Evolutionary conservation across 768 basidiomycete species (phyloP).

Genomic region (Lyophyllum atratum): DNA sequence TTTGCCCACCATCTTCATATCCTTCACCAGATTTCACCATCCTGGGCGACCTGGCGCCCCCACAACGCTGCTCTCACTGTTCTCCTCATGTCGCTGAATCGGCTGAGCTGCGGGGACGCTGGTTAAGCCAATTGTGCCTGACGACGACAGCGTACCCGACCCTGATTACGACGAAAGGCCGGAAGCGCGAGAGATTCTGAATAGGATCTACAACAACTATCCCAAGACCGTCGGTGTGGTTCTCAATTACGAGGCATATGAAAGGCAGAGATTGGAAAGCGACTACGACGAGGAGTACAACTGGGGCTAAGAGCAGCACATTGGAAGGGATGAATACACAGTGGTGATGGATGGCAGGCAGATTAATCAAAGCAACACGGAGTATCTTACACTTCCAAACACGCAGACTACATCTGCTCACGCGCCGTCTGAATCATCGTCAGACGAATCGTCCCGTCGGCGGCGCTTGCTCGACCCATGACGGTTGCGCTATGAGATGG

Average conservation of each 20-base stretch:
- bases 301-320: slow-evolving; percentile 14
- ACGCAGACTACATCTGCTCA: slow-evolving; percentile 8
- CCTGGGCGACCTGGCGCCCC: slow-evolving; percentile 69
- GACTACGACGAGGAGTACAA: slow-evolving; percentile 34
- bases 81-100: slow-evolving; percentile 46
- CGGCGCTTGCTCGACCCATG: slow-evolving; percentile 73
- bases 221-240: slow-evolving; percentile 44
- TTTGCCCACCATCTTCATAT: slow-evolving; percentile 60
- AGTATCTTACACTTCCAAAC: background rate
- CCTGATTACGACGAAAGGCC: slow-evolving; percentile 21
- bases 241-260: slow-evolving; percentile 32
- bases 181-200: slow-evolving; percentile 42
- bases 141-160: slow-evolving; percentile 25
- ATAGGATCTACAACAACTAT: slow-evolving; percentile 48
- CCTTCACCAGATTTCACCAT: slow-evolving; percentile 63
- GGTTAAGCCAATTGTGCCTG: slow-evolving; percentile 40
- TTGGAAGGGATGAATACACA: background rate
- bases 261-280: slow-evolving; percentile 28
- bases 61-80: slow-evolving; percentile 50
- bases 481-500: slow-evolving; percentile 66
- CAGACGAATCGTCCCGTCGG: slow-evolving; percentile 61
- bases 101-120: slow-evolving; percentile 53
- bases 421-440: slow-evolving; percentile 67
- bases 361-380: slow-evolving; percentile 6
- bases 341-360: slow-evolving; percentile 5